phyloP scores from a whole-genome alignment of 148 eudicot genomes.

The Nepenthes mirabilis region DNA sequence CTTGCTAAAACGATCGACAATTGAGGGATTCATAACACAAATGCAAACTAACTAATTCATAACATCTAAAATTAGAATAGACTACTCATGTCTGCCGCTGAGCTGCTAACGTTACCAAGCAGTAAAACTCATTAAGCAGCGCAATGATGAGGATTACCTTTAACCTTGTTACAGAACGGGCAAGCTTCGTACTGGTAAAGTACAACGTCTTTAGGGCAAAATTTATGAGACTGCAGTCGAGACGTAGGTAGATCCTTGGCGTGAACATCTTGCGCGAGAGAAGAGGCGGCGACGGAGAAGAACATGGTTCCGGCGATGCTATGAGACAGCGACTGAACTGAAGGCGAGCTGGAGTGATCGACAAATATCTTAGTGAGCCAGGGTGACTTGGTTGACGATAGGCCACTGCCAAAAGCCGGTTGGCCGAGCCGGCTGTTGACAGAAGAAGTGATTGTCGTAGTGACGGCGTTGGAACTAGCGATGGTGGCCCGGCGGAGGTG shows the following conservation, averaged over 20 bases:
- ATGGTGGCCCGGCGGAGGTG: conserved; percentile 17
- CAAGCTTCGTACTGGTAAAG: conserved; percentile 93
- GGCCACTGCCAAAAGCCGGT: conserved; percentile 14
- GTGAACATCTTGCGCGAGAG: conserved; percentile 26
- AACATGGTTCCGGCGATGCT: conserved; percentile 23
- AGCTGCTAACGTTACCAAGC: background rate
- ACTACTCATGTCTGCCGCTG: too few relatives aligned
- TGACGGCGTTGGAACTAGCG: conserved; percentile 14
- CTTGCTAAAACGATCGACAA: too few relatives aligned
- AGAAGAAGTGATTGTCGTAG: background rate
- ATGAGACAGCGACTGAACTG: background rate
- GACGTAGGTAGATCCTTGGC: conserved; percentile 32
- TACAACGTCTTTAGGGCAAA: conserved; percentile 56
- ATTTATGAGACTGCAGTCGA: conserved; percentile 6
- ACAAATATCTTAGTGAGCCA: conserved; percentile 10
- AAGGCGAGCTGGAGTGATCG: conserved; percentile 2
- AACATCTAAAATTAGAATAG: too few relatives aligned
- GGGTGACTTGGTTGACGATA: conserved; percentile 10
- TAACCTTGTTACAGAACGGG: conserved; percentile 95
- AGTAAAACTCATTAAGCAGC: background rate
- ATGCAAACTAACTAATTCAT: too few relatives aligned
- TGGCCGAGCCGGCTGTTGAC: conserved; percentile 10
- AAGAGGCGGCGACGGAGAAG: conserved; percentile 40
- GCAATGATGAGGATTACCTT: conserved; percentile 33
- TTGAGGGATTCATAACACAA: too few relatives aligned